phyloP scores from a whole-genome alignment of 345 rosid genomes.

The Lagerstroemia speciosa region DNA sequence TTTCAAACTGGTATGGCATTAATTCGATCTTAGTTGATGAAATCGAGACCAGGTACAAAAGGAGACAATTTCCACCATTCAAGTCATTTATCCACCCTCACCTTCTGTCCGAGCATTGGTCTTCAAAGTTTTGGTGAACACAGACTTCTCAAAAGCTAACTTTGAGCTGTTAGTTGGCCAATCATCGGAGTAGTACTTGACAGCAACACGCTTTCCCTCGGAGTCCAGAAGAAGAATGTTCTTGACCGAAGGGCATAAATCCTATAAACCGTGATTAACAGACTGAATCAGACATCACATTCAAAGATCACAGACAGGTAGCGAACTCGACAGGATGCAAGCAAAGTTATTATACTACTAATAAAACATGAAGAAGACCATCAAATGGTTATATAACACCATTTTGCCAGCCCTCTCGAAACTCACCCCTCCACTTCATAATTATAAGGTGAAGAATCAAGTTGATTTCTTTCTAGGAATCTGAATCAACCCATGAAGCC shows the following conservation, averaged over 20 bases:
- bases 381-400: neutral
- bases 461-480: no score
- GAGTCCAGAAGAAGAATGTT: conserved; percentile 89
- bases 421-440: neutral
- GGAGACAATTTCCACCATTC: neutral
- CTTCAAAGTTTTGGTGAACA: conserved; percentile 70
- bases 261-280: conserved; percentile 25
- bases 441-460: neutral
- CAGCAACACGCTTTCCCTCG: conserved; percentile 89
- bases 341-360: no score
- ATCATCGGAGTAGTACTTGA: conserved; percentile 81
- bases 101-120: conserved; percentile 89
- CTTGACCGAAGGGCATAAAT: conserved; percentile 69
- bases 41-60: neutral
- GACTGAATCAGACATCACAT: neutral
- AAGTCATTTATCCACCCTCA: neutral
- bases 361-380: neutral
- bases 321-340: no score
- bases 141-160: conserved; percentile 60
- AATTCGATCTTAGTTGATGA: neutral
- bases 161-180: conserved; percentile 75
- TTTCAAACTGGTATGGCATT: neutral
- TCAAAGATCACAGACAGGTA: neutral
- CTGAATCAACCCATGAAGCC: no score
- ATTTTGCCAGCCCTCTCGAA: neutral